These are phyloP conservation scores for Purshia tridentata DNA, from an alignment of 306 rosid genomes.

Conservation along the genomic window DNA sequence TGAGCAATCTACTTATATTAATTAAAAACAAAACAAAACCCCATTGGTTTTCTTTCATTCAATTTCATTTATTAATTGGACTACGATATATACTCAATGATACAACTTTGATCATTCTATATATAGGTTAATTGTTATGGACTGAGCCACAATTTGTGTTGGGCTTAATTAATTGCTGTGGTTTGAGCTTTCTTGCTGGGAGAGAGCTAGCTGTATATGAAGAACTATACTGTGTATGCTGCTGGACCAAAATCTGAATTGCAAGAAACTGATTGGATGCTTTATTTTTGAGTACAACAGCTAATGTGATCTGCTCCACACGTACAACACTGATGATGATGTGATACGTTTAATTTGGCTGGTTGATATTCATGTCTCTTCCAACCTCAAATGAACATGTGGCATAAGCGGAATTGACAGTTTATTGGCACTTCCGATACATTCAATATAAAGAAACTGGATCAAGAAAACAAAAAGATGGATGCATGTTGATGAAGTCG, in stretches of 20 bases:
- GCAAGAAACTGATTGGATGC: conserved; percentile 2
- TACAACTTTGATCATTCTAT: too few relatives aligned
- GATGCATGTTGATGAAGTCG: too few relatives aligned
- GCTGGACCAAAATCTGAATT: neutral
- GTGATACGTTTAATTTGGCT: conserved; percentile 4
- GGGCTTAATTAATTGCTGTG: too few relatives aligned
- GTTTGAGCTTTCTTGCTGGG: neutral
- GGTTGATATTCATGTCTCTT: neutral
- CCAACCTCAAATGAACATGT: neutral
- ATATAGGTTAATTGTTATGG: too few relatives aligned
- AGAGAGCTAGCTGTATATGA: neutral
- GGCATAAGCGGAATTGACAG: neutral
- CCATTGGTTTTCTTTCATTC: conserved; percentile 6
- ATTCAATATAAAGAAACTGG: too few relatives aligned
- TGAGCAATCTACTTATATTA: conserved; percentile 14
- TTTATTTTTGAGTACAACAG: conserved; percentile 1
- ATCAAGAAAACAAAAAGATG: too few relatives aligned
- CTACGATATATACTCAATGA: too few relatives aligned
- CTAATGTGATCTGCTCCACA: conserved; percentile 4
- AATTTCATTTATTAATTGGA: neutral
- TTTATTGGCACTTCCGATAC: neutral
- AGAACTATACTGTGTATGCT: neutral
- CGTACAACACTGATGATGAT: neutral
- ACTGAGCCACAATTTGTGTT: too few relatives aligned
- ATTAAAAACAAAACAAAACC: neutral